Evolutionary conservation across 2,329 filamentous ascomycete genomes (phyloP).

Genomic region (Alternaria dauci): DNA sequence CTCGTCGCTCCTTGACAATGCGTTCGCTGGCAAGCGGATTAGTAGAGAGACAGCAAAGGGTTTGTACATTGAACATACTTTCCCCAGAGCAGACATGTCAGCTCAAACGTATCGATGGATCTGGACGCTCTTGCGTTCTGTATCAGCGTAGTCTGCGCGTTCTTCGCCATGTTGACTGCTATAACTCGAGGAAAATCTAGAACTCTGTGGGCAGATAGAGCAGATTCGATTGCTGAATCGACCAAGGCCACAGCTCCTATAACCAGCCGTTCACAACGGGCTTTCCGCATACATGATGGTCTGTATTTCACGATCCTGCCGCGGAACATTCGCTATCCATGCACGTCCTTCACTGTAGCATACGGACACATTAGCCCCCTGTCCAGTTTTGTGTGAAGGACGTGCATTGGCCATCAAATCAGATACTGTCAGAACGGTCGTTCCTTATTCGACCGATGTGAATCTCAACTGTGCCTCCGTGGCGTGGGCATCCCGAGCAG

Average conservation of each 20-base stretch:
- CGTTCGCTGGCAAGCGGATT: slow-evolving; percentile 9
- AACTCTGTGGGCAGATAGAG: background rate
- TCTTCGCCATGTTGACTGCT: slow-evolving; percentile 3
- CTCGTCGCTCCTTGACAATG: slow-evolving; percentile 19
- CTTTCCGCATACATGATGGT: background rate
- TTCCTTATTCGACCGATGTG: background rate
- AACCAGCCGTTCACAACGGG: background rate
- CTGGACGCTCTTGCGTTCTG: slow-evolving; percentile 15
- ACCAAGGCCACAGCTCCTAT: background rate
- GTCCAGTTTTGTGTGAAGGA: too few species aligned
- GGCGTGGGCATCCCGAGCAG: background rate
- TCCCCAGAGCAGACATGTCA: slow-evolving; percentile 9
- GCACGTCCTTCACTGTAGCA: too few species aligned
- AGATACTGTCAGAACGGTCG: background rate
- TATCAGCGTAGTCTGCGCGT: slow-evolving; percentile 18
- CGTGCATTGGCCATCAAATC: background rate
- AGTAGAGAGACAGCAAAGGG: background rate
- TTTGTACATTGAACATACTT: background rate
- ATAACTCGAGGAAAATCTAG: background rate
- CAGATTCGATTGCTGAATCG: background rate
- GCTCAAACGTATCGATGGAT: slow-evolving; percentile 17
- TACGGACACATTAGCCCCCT: too few species aligned
- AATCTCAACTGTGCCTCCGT: background rate
- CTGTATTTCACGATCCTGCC: background rate
- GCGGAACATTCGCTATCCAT: background rate